These are phyloP conservation scores for Carex littledalei DNA, from an alignment of 176 grass and related monocot species.

Conservation along the genomic window DNA sequence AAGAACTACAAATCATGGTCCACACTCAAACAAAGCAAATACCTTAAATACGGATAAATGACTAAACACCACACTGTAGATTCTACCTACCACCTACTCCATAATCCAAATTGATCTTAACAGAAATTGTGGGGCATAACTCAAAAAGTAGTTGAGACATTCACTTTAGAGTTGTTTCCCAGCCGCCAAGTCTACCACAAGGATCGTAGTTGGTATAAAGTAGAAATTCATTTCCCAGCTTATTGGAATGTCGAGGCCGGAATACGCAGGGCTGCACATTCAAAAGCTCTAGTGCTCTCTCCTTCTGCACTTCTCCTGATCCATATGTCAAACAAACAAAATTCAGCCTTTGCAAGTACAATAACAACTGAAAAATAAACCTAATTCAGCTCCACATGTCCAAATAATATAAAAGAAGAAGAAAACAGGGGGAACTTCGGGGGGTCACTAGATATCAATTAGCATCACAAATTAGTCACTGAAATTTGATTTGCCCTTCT, in stretches of 20 bases:
- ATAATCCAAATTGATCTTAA: not conserved
- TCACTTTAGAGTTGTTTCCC: constrained; percentile 31
- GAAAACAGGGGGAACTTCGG: no score
- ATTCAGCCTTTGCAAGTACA: not conserved
- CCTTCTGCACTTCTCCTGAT: constrained; percentile 69
- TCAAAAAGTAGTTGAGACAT: not conserved
- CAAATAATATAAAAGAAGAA: not conserved
- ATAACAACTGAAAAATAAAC: not conserved
- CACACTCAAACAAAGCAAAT: not conserved
- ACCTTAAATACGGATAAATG: not conserved
- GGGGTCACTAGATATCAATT: not conserved
- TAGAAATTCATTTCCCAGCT: constrained; percentile 74
- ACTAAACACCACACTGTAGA: not conserved
- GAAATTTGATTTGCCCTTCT: not conserved
- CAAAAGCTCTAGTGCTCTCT: constrained; percentile 53
- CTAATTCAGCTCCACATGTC: not conserved
- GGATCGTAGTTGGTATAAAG: constrained; percentile 75
- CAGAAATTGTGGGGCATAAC: not conserved
- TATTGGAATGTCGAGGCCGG: constrained; percentile 68
- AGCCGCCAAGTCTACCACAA: constrained; percentile 49
- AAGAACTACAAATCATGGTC: not conserved
- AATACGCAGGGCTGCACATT: constrained; percentile 62
- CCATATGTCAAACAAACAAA: constrained; percentile 6
- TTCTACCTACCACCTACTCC: not conserved
- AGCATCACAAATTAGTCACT: not conserved